Evolutionary conservation across 768 basidiomycete genomes (phyloP).

Genomic region (Gloeophyllum trabeum): DNA sequence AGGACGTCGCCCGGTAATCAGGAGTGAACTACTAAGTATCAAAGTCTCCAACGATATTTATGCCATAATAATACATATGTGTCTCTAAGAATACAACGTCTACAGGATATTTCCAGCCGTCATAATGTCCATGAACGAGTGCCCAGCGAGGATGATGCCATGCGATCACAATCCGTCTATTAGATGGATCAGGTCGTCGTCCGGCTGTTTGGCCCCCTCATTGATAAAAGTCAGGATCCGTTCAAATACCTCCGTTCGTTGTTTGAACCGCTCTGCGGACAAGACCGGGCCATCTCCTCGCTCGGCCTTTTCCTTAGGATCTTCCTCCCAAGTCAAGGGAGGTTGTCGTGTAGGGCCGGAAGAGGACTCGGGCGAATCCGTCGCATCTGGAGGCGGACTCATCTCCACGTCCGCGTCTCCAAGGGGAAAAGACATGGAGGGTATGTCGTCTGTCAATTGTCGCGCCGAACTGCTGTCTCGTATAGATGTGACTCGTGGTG

Average conservation of each 20-base stretch:
- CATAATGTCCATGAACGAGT: no score
- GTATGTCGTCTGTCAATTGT: no score
- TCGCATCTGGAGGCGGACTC: slow-evolving; percentile 22
- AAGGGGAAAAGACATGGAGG: neutral
- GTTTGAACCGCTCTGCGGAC: slow-evolving; percentile 39
- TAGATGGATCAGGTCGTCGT: slow-evolving; percentile 49
- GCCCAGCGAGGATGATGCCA: no score
- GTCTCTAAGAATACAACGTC: no score
- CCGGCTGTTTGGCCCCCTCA: slow-evolving; percentile 56
- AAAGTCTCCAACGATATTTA: no score
- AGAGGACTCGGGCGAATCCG: slow-evolving; percentile 1
- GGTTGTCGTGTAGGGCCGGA: neutral
- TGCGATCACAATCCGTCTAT: no score
- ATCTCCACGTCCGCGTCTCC: slow-evolving; percentile 7
- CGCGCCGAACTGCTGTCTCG: neutral
- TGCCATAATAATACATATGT: no score
- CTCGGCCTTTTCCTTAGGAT: slow-evolving; percentile 14
- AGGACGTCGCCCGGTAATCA: no score
- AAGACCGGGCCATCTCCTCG: slow-evolving; percentile 15
- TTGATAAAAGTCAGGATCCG: slow-evolving; percentile 50
- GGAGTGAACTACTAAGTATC: no score
- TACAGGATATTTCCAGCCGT: no score
- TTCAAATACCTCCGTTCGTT: slow-evolving; percentile 66
- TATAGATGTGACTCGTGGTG: slow-evolving; percentile 15
- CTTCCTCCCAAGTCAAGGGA: slow-evolving; percentile 14